Percentiles rank a stretch among this genome's conserved stretches.
These are phyloP conservation scores for Omphalea diandra DNA, from an alignment of 441 rosid species.

Conservation along the genomic window DNA sequence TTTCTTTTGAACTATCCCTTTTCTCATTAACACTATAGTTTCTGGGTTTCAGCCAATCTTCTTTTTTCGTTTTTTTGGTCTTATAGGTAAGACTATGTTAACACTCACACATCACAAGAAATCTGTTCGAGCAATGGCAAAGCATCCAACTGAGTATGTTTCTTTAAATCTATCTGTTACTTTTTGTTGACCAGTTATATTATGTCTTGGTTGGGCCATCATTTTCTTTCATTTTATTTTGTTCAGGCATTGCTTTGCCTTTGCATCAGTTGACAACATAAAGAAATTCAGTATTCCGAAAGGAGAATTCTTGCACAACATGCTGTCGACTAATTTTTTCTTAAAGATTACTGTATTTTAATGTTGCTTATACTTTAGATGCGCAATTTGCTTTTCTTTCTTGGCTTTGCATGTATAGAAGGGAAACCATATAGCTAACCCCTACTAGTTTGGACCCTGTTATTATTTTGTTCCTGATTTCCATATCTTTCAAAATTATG, in stretches of 20 bases:
- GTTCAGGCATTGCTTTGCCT: slow-evolving; percentile 80
- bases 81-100: slow-evolving; percentile 84
- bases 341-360: neutral
- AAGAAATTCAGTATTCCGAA: slow-evolving; percentile 86
- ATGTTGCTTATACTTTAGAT: neutral
- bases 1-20: neutral
- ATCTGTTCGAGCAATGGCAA: slow-evolving; percentile 95
- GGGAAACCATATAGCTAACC: no score
- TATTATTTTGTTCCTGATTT: neutral
- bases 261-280: slow-evolving; percentile 95
- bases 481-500: neutral
- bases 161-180: slow-evolving; percentile 16
- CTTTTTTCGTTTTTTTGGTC: neutral
- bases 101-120: slow-evolving; percentile 97
- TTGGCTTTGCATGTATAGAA: no score
- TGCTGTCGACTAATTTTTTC: slow-evolving; percentile 91
- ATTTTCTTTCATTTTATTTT: slow-evolving; percentile 10
- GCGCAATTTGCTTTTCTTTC: slow-evolving; percentile 9
- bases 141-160: slow-evolving; percentile 87
- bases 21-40: neutral
- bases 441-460: no score
- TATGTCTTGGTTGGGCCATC: slow-evolving; percentile 8
- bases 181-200: slow-evolving; percentile 7
- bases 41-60: neutral
- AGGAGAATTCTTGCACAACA: slow-evolving; percentile 93